These are phyloP conservation scores for Neurospora discreta DNA, from an alignment of 495 filamentous ascomycete genomes.

Conservation along the genomic window DNA sequence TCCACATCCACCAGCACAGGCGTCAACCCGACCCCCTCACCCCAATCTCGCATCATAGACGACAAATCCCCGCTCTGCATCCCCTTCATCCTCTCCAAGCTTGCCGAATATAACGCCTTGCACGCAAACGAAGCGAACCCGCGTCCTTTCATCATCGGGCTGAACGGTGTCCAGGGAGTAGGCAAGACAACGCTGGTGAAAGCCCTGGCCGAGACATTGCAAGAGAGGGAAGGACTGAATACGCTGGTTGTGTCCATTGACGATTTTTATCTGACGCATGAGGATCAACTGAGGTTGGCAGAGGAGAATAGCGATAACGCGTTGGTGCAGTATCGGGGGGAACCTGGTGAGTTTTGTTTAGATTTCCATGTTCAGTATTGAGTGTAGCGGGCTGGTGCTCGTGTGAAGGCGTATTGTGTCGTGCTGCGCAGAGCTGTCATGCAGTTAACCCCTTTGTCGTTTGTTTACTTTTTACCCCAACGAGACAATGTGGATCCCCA, in stretches of 20 bases:
- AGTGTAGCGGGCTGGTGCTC: background rate
- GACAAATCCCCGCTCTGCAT: slow-evolving; percentile 84
- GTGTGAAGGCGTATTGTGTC: background rate
- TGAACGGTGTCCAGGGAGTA: slow-evolving; percentile 69
- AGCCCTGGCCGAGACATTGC: slow-evolving; percentile 53
- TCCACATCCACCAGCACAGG: slow-evolving; percentile 2
- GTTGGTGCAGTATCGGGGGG: slow-evolving; percentile 71
- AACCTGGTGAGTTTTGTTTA: slow-evolving; percentile 41
- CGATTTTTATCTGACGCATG: slow-evolving; percentile 76
- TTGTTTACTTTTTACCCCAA: background rate
- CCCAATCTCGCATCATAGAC: slow-evolving; percentile 44
- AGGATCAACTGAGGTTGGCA: slow-evolving; percentile 59
- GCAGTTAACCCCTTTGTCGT: background rate
- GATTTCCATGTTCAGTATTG: background rate
- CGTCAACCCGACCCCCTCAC: slow-evolving; percentile 9
- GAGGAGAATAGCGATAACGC: slow-evolving; percentile 54
- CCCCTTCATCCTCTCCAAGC: slow-evolving; percentile 64
- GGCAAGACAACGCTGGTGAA: slow-evolving; percentile 86
- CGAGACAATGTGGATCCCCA: background rate
- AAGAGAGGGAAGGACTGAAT: slow-evolving; percentile 51
- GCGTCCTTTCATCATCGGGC: slow-evolving; percentile 46
- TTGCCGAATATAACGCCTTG: slow-evolving; percentile 39
- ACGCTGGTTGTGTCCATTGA: slow-evolving; percentile 79
- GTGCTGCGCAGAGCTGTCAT: background rate
- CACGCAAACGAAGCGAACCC: slow-evolving; percentile 14